phyloP scores from a whole-genome alignment of 768 basidiomycete species.

The Pleurotus ostreatus region DNA sequence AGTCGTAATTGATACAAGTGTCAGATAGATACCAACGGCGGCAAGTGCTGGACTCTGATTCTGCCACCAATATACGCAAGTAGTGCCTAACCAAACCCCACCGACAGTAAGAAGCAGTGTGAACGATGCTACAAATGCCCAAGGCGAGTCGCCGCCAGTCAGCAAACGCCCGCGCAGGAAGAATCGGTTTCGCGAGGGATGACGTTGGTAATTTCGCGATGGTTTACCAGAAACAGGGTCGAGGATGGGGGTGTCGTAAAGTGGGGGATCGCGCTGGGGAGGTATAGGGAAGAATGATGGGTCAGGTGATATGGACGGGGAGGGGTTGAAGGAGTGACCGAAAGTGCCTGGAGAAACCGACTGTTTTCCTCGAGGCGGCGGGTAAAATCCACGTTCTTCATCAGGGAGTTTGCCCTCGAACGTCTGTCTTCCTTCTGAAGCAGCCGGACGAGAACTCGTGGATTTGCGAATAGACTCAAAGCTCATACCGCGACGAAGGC shows the following conservation, averaged over 20 bases:
- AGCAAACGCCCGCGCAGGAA: constrained; percentile 68
- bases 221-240: constrained; percentile 34
- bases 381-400: constrained; percentile 27
- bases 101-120: constrained; percentile 60
- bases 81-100: constrained; percentile 85
- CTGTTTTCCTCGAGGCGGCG: constrained; percentile 17
- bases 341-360: constrained; percentile 12
- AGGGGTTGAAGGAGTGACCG: constrained; percentile 10
- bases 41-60: constrained; percentile 71
- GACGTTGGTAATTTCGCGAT: constrained; percentile 55
- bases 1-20: constrained; percentile 62
- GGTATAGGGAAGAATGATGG: constrained; percentile 18
- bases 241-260: constrained; percentile 32
- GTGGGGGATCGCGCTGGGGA: constrained; percentile 22
- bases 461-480: constrained; percentile 41
- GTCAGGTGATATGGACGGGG: constrained; percentile 15
- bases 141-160: constrained; percentile 82
- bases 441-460: constrained; percentile 16
- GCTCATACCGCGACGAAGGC: constrained; percentile 45
- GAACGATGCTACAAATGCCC: constrained; percentile 72
- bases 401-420: constrained; percentile 29
- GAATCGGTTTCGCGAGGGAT: constrained; percentile 75
- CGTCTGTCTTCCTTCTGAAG: constrained; percentile 18
- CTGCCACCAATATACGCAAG: constrained; percentile 86
- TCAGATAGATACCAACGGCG: constrained; percentile 44